Evolutionary conservation across 768 basidiomycete genomes (phyloP), one percentile per base, ranked within the genome.

Genomic region (Pulveroboletus sp.): DNA sequence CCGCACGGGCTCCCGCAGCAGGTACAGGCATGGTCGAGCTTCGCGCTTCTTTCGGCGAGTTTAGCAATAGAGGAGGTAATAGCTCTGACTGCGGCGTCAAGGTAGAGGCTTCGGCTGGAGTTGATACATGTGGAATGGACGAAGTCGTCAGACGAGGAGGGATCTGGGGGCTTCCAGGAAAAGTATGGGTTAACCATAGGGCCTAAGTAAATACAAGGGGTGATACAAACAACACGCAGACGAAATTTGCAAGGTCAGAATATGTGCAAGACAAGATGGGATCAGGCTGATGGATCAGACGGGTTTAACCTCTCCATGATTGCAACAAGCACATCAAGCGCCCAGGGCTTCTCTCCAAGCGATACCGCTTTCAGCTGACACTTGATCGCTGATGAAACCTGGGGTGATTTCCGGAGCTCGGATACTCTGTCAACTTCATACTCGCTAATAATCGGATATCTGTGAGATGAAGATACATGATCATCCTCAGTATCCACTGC

Each of bases 101-200:
- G 36, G 52, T 65, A 26, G 62, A 64, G 46, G 53, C 58, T 15
- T 47, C 53, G 3, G 65, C 69, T 30, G 82, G 81, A 49, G 50
- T 82, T 41, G 76, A 80, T 48, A 63, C 69, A 8, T 76, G 79
- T 32, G 71, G 71, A 21, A 67, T 90, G 60, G 87, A 88, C 57
- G 87, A 91, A 61, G 73, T 81, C 33, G 79, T 81, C 54, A 74
- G 89, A 41, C 74, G 89, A 14, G 89, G 89, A 4, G 88, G 89
- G 6, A 69, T 77, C 8, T 74, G 88, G 48, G 81, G 86, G 5
- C 61, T 91, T 46, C 73, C 85, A 36, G 89, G 87, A 17, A 75
- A 82, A 50, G 72, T 89, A 30, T 91, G 78, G 78, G 44, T 47
- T 28, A 55, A n/a, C 50, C 30, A 55, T 39, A 48, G 55, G 59